Conservation (phyloP, 208 protist genomes). For the Trypanosoma theileri region DNA sequence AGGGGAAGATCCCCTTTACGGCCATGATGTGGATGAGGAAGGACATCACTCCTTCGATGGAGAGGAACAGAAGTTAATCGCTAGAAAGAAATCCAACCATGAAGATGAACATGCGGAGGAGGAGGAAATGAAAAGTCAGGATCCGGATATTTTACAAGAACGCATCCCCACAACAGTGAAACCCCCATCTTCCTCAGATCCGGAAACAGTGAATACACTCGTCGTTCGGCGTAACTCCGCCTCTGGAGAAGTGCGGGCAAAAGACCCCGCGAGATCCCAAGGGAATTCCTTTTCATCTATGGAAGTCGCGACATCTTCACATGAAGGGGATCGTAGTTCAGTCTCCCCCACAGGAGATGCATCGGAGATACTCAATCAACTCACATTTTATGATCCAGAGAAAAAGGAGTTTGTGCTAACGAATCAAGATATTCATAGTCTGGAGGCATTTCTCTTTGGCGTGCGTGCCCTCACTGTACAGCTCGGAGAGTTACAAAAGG, state of each 20-base stretch:
- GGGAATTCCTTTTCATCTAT: not conserved
- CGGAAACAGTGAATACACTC: not conserved
- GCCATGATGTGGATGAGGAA: constrained; percentile 1
- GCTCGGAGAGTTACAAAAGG: constrained; percentile 82
- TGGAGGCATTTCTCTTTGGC: constrained; percentile 89
- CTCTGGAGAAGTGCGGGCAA: too few relatives aligned
- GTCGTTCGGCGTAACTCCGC: not conserved
- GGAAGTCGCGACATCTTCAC: not conserved
- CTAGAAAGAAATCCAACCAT: too few relatives aligned
- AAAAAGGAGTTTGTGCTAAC: constrained; percentile 78
- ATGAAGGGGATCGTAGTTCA: constrained; percentile 11
- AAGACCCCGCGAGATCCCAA: not conserved
- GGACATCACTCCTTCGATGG: not conserved
- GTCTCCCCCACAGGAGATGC: not conserved
- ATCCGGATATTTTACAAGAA: too few relatives aligned
- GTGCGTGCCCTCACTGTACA: constrained; percentile 65
- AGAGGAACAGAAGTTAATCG: not conserved
- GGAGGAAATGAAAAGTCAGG: too few relatives aligned
- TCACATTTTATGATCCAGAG: constrained; percentile 66
- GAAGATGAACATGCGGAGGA: too few relatives aligned
- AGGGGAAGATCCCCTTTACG: not conserved
- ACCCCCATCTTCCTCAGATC: constrained; percentile 1
- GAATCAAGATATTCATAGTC: constrained; percentile 86
- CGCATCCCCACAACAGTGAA: not conserved
- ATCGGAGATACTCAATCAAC: constrained; percentile 31